Conservation (phyloP, 768 basidiomycete species). For the Amanita jacksonii region DNA sequence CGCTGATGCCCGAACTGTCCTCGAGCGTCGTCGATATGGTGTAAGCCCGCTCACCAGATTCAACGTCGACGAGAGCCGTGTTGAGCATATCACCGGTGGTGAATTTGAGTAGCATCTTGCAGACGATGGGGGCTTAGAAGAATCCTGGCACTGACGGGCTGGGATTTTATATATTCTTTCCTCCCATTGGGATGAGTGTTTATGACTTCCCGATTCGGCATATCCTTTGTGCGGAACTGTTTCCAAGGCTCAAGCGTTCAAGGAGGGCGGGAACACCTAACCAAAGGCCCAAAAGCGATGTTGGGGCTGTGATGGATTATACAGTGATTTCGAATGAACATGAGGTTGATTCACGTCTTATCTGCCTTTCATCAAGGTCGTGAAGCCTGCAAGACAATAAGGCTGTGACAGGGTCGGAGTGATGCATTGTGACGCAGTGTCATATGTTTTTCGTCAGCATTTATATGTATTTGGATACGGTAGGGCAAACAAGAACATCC, state of each 20-base stretch:
- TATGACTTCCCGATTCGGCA: slow-evolving; percentile 38
- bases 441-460: neutral
- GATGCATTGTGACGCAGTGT: too few species aligned
- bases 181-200: slow-evolving; percentile 28
- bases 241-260: too few species aligned
- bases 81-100: slow-evolving; percentile 50
- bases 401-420: too few species aligned
- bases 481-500: slow-evolving; percentile 2
- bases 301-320: too few species aligned
- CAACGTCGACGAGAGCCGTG: slow-evolving; percentile 40
- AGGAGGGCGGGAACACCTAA: neutral
- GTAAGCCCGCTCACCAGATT: slow-evolving; percentile 39
- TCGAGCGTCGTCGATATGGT: slow-evolving; percentile 35
- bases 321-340: neutral
- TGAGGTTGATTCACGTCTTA: neutral
- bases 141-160: slow-evolving; percentile 4
- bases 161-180: slow-evolving; percentile 12
- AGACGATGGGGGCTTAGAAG: slow-evolving; percentile 2
- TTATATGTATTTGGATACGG: neutral
- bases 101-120: slow-evolving; percentile 49
- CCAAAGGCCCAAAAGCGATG: neutral
- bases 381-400: too few species aligned
- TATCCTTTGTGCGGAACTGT: slow-evolving; percentile 30
- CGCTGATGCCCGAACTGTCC: slow-evolving; percentile 3
- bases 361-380: too few species aligned